Evolutionary conservation across 73 alveolate species (phyloP).

Genomic region (Symbiodinium natans): DNA sequence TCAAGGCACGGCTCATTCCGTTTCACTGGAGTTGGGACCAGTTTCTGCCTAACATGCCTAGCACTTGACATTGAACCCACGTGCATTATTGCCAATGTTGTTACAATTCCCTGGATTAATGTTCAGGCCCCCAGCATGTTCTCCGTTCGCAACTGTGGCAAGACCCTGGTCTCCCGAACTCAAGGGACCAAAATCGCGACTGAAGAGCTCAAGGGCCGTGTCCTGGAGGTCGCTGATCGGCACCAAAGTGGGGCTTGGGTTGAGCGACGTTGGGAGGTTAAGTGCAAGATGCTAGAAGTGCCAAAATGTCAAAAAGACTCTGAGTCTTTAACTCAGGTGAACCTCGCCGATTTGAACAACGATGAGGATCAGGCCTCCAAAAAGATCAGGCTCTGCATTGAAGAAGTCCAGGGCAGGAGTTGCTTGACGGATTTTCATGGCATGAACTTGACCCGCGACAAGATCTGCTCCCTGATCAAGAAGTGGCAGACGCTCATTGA

Average conservation of each 20-base stretch:
- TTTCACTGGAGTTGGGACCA: no score
- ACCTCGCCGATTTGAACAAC: constrained; percentile 95
- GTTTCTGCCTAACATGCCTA: background rate
- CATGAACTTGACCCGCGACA: constrained; percentile 97
- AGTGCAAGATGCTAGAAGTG: background rate
- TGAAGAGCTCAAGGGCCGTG: constrained; percentile 98
- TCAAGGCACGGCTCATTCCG: constrained; percentile 88
- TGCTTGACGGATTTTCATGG: constrained; percentile 93
- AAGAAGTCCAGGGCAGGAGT: constrained; percentile 97
- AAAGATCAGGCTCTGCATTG: constrained; percentile 98
- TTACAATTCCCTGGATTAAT: background rate
- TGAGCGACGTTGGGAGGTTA: constrained; percentile 95
- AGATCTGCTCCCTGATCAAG: constrained; percentile 97
- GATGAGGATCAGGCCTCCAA: constrained; percentile 96
- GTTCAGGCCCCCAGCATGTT: constrained; percentile 98
- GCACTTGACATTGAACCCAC: background rate
- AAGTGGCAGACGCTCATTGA: constrained; percentile 98
- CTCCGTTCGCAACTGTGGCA: constrained; percentile 95
- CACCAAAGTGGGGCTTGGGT: constrained; percentile 25
- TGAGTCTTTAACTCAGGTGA: constrained; percentile 96
- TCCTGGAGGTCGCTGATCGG: constrained; percentile 95
- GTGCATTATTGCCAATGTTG: no score
- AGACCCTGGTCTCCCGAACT: constrained; percentile 98
- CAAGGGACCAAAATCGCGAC: constrained; percentile 98
- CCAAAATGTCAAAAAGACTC: background rate